Base-by-base conservation (phyloP, 2,329 filamentous ascomycete genomes). In the Alternaria incomplexa region DNA sequence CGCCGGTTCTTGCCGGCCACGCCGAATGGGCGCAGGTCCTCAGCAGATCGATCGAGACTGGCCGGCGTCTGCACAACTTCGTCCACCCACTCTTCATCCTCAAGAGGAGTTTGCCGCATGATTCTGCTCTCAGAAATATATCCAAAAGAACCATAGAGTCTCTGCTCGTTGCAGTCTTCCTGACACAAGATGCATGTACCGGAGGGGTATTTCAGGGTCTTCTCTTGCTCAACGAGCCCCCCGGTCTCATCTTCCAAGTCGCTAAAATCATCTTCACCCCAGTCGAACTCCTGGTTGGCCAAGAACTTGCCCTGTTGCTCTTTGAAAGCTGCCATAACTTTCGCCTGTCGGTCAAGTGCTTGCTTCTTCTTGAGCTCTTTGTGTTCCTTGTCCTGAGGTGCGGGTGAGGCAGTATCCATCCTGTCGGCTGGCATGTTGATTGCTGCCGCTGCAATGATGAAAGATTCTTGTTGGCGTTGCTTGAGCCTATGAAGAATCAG, bases 291-390 rank as follows among this genome's bases (percentile, higher is more conserved):
- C 79, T 97, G 94, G 67, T 91, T 96, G 60, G 93, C 91, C 82
- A 99, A 83, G 81, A 99, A 99, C 73, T 89, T 96, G 81, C 96
- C 95, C 77, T 98, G 96, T 76, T 99, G 95, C 76, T 97, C 91
- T 78, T 98, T 96, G 81, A 99, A 97, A 76, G 97, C 93, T 2
- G 94, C 96, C 94, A 99, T 97, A 30, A 99, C 93, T 74, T 89
- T 91, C 2, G 94, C 94, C 80, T 98, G 94, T 22, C 96, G 89
- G 71, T 93, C 95, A 44, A 94, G 82, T 0, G 96, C 96, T 56
- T 95, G 92, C 80, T 92, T 91, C 85, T 97, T 99, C 83, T 95
- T 97, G 64, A 89, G 87, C 74, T 95, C 92, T 68, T 91, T 91
- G 62, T 91, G 87, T 73, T 95, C 92, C 68, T 91, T 91, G 62